These are phyloP conservation scores for Ogataea glucozyma DNA, from an alignment of 805 yeast genomes.

Conservation along the genomic window DNA sequence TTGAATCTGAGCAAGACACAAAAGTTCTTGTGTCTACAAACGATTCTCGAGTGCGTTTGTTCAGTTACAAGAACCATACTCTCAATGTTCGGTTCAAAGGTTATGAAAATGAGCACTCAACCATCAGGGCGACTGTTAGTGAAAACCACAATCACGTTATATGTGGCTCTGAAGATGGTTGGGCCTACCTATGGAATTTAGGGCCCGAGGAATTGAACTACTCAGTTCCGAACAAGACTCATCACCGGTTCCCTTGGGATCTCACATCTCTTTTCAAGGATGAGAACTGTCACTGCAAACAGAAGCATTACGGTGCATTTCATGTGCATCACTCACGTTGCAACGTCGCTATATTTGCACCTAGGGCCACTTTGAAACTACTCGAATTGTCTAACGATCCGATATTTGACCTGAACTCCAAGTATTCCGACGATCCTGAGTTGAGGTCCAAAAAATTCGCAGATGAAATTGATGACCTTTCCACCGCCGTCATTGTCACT, in stretches of 20 bases:
- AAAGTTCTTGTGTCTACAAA: constrained; percentile 67
- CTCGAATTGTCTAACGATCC: constrained; percentile 77
- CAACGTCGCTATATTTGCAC: constrained; percentile 79
- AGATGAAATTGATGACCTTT: constrained; percentile 37
- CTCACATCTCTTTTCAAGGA: constrained; percentile 34
- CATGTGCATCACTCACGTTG: constrained; percentile 76
- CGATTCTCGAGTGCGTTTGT: constrained; percentile 75
- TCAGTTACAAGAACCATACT: constrained; percentile 53
- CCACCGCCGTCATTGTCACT: constrained; percentile 60
- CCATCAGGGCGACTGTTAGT: constrained; percentile 64
- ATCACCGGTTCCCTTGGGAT: constrained; percentile 41
- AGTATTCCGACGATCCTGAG: constrained; percentile 14
- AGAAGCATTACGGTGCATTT: constrained; percentile 64
- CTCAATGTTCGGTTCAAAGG: constrained; percentile 76
- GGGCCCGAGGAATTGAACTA: constrained; percentile 13
- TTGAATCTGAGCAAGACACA: constrained; percentile 27
- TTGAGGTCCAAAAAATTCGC: constrained; percentile 13
- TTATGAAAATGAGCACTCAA: constrained; percentile 65
- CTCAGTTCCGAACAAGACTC: constrained; percentile 12
- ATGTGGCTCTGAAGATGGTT: constrained; percentile 85
- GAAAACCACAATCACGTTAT: constrained; percentile 61
- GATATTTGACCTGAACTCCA: constrained; percentile 58
- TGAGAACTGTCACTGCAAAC: constrained; percentile 44
- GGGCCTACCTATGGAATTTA: constrained; percentile 79
- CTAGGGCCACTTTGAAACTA: constrained; percentile 61